These are phyloP conservation scores for Aspergillus funiculosus DNA, from an alignment of 495 filamentous ascomycete species.

Conservation along the genomic window DNA sequence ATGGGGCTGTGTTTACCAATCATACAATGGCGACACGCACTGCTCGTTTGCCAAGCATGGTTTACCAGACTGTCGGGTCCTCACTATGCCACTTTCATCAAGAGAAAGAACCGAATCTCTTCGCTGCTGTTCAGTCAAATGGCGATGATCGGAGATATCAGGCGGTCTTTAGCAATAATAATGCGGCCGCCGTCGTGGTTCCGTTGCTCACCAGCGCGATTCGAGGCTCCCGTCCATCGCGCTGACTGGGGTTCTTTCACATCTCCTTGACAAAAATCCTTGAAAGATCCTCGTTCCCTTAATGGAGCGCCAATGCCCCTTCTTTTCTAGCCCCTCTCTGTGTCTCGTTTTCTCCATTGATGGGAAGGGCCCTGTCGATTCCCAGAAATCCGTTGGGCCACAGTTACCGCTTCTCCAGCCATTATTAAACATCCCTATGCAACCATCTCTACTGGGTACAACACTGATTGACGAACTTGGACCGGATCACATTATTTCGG, in stretches of 20 bases:
- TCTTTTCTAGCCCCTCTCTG: slow-evolving; percentile 2
- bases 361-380: slow-evolving; percentile 4
- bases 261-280: slow-evolving; percentile 4
- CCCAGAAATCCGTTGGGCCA: slow-evolving; percentile 13
- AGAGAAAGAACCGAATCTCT: slow-evolving; percentile 14
- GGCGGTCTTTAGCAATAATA: slow-evolving; percentile 9
- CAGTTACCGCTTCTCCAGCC: slow-evolving; percentile 16
- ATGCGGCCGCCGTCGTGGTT: slow-evolving; percentile 7
- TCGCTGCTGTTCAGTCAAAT: slow-evolving; percentile 15
- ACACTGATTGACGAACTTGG: slow-evolving; percentile 15
- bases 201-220: slow-evolving; percentile 5
- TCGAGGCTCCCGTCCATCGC: slow-evolving; percentile 8
- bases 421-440: slow-evolving; percentile 16
- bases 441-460: slow-evolving; percentile 5
- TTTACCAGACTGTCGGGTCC: slow-evolving; percentile 34
- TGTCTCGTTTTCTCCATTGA: slow-evolving; percentile 5
- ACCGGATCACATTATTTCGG: slow-evolving; percentile 28
- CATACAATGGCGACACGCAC: slow-evolving; percentile 28
- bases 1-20: slow-evolving; percentile 26
- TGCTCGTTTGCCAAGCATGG: slow-evolving; percentile 30
- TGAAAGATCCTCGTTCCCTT: slow-evolving; percentile 8
- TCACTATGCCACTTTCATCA: slow-evolving; percentile 24
- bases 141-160: slow-evolving; percentile 17
- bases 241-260: slow-evolving; percentile 12
- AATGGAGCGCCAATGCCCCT: slow-evolving; percentile 1